Base-by-base conservation (phyloP, 176 grass and related monocot genomes). In the Aegilops sharonensis region DNA sequence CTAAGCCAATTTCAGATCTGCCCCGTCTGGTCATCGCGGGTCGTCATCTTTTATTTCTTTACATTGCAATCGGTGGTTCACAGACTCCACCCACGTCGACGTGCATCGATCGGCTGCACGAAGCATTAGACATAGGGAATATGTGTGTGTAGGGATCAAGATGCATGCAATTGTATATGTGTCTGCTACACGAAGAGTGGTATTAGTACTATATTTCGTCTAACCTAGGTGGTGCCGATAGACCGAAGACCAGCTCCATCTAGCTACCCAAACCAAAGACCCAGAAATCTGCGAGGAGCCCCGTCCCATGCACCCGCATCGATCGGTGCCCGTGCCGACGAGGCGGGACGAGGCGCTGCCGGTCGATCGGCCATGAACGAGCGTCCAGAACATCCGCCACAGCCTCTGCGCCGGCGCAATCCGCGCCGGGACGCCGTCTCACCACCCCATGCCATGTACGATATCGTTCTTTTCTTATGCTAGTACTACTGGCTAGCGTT, bases 81-180 rank as follows among this genome's bases (percentile, higher is more conserved):
- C 40, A 5, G 13, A 68, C 42, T 39, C n/a, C 36, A 47, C n/a
- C 23, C 48, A 57, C 34, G 57, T 17, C 57, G 35, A 9, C 35
- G 62, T 17, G 78, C 62, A 50, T 67, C 27, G 61, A 63, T 25
- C 8, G 47, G 17, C 15, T 47, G 56, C 77, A 27, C 4, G 23
- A 21, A 63, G 82, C 77, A 85, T 52, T 85, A 56, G 82, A 85
- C 88, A 85, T 45, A 68, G 76, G 13, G 82, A 85, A 85, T 89
- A 81, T 85, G 11, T n/a, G 77, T 45, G 12, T 67, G 23, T 34
- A 34, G 47, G 14, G 48, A 81, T 68, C 47, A 65, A 76, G 69
- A 24, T 40, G 34, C n/a, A 30, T 27, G 67, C 48, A 60, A 40
- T 57, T 81, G 47, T 25, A 17, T 56, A 23, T 23, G 2, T n/a